Base-by-base conservation (phyloP, 108 stramenopile genomes). In the Nannochloropsis oceanica region DNA sequence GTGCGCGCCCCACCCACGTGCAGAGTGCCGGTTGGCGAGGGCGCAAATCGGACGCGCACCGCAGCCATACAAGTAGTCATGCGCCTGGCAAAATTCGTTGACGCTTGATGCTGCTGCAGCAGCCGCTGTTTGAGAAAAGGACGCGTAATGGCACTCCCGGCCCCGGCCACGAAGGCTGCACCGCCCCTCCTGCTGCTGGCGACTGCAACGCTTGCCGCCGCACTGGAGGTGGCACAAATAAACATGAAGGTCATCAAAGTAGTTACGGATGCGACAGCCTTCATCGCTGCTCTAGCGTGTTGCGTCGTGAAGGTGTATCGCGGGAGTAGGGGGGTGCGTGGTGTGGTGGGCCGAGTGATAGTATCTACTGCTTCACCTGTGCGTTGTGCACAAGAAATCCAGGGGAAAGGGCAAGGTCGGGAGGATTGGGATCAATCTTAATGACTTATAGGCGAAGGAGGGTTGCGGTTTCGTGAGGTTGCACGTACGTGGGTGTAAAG, bases 1-100 rank as follows among this genome's bases (percentile, higher is more conserved):
- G 97, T 98, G 44, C 97, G 92, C 2, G 96, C 97, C 44, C 97
- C 97, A 79, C 97, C 97, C 2, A 98, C 97, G 85, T 98, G 97
- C 80, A 98, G 81, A n/a, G 90, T 94, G 79, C 97, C 97, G 11
- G 97, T 98, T 13, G 97, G 97, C 26, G 93, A 93, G 22, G 97
- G 97, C 14, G 97, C 97, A 88, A 98, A 98, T 34, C 97, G 92
- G 92, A 96, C 91, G n/a, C 91, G 87, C 25, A 91, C 90, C 79
- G 87, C 87, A 8, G 26, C 22, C 14, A 86, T 86, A 12, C 34
- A 26, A 42, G 87, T 80, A 26, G 27, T 82, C 43, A 88, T 59
- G n/a, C 59, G 59, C 22, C 59, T 18, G 59, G 59, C 59, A 73
- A 8, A 73, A 18, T 2, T 9, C 22, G 59, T n/a, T 3, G 34